Evolutionary conservation across 768 basidiomycete species (phyloP).

Genomic region (Dentipellis fragilis): DNA sequence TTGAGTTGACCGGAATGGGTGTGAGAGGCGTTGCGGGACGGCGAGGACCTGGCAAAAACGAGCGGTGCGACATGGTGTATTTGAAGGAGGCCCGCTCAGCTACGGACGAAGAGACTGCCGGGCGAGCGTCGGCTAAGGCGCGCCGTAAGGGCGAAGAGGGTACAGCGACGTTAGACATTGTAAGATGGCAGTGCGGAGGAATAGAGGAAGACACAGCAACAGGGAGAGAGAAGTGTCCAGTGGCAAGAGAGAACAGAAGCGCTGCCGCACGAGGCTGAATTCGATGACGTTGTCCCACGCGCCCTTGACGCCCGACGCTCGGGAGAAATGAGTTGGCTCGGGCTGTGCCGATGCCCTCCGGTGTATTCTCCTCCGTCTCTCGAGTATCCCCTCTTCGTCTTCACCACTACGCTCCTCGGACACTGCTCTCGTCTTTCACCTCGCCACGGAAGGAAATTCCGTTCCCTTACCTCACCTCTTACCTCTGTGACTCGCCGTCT

Average conservation of each 20-base stretch:
- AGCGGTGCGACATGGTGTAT: background rate
- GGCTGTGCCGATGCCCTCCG: slow-evolving; percentile 9
- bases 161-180: background rate
- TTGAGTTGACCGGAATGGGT: background rate
- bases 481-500: no score
- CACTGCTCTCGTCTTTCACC: no score
- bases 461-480: no score
- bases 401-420: no score
- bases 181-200: background rate
- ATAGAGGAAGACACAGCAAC: background rate
- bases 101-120: background rate
- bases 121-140: background rate
- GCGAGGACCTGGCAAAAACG: background rate
- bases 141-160: background rate
- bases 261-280: slow-evolving; percentile 2
- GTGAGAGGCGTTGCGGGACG: background rate
- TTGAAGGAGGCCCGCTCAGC: slow-evolving; percentile 1
- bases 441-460: no score
- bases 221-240: background rate
- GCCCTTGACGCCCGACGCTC: slow-evolving; percentile 2
- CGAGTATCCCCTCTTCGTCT: no score
- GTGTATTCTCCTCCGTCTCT: background rate
- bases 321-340: slow-evolving; percentile 2
- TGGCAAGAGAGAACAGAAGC: background rate
- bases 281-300: background rate